phyloP scores from a whole-genome alignment of 2,329 filamentous ascomycete genomes.

The Gnomoniopsis sp. region DNA sequence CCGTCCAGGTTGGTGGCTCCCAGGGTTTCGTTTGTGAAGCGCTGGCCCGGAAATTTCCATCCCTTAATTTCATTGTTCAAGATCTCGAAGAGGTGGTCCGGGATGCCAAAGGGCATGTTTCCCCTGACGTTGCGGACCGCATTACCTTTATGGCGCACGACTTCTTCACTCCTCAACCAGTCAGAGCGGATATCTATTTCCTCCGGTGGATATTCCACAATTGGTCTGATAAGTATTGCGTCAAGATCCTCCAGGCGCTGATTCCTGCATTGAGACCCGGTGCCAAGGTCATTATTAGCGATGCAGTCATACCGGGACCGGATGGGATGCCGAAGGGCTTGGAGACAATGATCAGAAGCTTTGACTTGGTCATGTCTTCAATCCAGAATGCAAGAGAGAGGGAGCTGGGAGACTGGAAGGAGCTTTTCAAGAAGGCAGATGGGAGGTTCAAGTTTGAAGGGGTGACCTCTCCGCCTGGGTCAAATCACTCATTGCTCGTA shows the following conservation, averaged over 20 bases:
- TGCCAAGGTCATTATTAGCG: conserved; percentile 24
- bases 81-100: conserved; percentile 1
- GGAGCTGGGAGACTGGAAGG: background rate
- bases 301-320: conserved; percentile 6
- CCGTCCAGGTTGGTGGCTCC: background rate
- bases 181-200: conserved; percentile 21
- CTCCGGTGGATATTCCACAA: conserved; percentile 21
- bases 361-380: background rate
- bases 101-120: background rate
- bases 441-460: background rate
- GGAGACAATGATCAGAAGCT: background rate
- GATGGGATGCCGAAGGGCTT: background rate
- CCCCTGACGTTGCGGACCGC: background rate
- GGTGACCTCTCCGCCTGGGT: background rate
- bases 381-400: background rate
- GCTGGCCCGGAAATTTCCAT: conserved; percentile 1
- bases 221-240: conserved; percentile 21
- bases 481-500: background rate
- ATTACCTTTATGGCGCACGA: background rate
- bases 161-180: conserved; percentile 5
- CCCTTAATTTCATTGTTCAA: conserved; percentile 4
- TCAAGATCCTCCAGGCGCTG: conserved; percentile 16
- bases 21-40: background rate
- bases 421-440: background rate
- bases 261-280: conserved; percentile 21